Conservation (phyloP, 208 protist genomes). For the Crithidia bombi region DNA sequence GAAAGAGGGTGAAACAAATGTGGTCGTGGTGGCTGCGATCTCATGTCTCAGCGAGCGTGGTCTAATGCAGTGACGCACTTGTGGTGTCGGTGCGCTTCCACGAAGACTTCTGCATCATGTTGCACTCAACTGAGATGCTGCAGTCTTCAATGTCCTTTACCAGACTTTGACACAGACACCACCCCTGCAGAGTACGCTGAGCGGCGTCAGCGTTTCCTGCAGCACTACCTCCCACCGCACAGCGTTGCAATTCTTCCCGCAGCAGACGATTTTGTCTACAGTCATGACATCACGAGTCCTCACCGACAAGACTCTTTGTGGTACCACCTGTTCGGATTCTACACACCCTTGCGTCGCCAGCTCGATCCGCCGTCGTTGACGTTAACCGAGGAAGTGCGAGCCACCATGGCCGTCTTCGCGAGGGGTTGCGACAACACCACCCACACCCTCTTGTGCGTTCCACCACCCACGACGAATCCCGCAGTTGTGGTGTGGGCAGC, state of each 20-base stretch:
- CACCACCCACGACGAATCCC: slow-evolving; percentile 25
- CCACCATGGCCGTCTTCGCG: slow-evolving; percentile 45
- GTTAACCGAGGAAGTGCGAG: slow-evolving; percentile 18
- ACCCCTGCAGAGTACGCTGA: slow-evolving; percentile 39
- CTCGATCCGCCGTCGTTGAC: slow-evolving; percentile 22
- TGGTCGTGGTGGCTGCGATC: neutral
- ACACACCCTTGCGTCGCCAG: slow-evolving; percentile 30
- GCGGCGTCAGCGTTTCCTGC: slow-evolving; percentile 41
- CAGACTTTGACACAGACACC: too few species aligned
- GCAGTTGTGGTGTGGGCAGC: slow-evolving; percentile 37
- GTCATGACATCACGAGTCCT: slow-evolving; percentile 44
- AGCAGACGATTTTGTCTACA: slow-evolving; percentile 32
- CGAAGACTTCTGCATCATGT: neutral
- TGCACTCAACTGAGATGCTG: too few species aligned
- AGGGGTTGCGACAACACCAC: slow-evolving; percentile 10
- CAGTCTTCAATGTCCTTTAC: too few species aligned
- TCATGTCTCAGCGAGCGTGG: neutral
- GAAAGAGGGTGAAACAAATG: too few species aligned
- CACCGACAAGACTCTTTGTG: slow-evolving; percentile 53
- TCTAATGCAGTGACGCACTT: neutral
- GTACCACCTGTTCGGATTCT: slow-evolving; percentile 60
- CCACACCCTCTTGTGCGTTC: slow-evolving; percentile 40
- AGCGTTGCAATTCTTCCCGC: slow-evolving; percentile 50
- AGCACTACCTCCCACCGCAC: slow-evolving; percentile 37
- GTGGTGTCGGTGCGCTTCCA: neutral